Conservation (phyloP, 345 rosid species). For the Euphorbia pulcherrima region DNA sequence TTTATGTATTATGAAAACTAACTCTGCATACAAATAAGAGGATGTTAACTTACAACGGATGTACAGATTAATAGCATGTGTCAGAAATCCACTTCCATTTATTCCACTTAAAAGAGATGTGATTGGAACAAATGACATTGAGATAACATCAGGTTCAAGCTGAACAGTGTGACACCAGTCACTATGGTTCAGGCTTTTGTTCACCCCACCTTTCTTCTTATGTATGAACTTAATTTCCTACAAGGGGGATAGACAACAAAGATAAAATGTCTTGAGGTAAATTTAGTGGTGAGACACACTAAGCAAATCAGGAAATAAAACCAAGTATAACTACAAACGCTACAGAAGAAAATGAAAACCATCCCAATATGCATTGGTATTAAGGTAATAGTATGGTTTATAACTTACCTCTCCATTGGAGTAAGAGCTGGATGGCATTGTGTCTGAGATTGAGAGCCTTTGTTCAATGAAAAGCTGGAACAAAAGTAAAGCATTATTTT, state of each 20-base stretch:
- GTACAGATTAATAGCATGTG: constrained; percentile 95
- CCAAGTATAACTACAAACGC: not conserved
- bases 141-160: constrained; percentile 79
- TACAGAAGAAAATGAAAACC: not conserved
- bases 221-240: constrained; percentile 60
- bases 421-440: constrained; percentile 34
- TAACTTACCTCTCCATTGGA: constrained; percentile 29
- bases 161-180: constrained; percentile 97
- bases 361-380: not conserved
- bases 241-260: constrained; percentile 12
- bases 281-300: not conserved
- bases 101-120: constrained; percentile 92
- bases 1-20: too few species aligned
- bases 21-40: not conserved
- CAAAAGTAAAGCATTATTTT: constrained; percentile 5
- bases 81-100: constrained; percentile 88
- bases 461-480: constrained; percentile 22
- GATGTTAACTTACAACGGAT: constrained; percentile 56
- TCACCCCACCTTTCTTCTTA: constrained; percentile 89
- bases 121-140: constrained; percentile 86
- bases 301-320: not conserved
- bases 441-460: constrained; percentile 22
- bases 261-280: not conserved
- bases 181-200: constrained; percentile 52
- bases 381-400: not conserved